phyloP scores from a whole-genome alignment of 495 filamentous ascomycete species.

The Neurospora sp. region DNA sequence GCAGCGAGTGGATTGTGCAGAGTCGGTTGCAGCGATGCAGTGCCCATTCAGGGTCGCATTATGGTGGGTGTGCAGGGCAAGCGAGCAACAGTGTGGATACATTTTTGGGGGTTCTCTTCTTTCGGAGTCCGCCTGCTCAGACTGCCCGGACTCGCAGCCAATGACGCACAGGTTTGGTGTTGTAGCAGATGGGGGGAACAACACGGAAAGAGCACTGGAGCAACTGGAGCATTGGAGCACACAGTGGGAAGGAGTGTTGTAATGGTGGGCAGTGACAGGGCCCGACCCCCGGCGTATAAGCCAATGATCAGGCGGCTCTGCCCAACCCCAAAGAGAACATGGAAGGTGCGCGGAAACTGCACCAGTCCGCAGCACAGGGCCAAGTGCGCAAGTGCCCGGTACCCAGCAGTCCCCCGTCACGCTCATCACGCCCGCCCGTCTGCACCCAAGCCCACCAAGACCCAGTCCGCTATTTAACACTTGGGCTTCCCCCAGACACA shows the following conservation, averaged over 20 bases:
- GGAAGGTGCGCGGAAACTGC: background rate
- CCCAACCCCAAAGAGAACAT: background rate
- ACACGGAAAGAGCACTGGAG: background rate
- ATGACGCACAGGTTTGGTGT: background rate
- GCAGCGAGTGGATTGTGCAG: background rate
- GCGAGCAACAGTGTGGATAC: background rate
- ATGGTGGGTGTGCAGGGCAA: background rate
- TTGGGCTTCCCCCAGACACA: slow-evolving; percentile 21
- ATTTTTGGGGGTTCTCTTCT: background rate
- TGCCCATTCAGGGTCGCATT: background rate
- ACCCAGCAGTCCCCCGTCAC: background rate
- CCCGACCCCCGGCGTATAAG: background rate
- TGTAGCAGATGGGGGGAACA: background rate
- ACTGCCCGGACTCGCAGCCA: background rate
- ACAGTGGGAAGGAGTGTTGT: background rate
- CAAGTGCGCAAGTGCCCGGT: background rate
- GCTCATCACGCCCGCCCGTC: background rate
- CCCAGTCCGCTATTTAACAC: slow-evolving; percentile 24
- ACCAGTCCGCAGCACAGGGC: background rate
- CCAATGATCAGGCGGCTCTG: background rate
- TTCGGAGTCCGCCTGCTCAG: background rate
- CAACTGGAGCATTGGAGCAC: background rate
- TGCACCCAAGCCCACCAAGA: background rate
- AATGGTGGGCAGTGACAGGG: background rate
- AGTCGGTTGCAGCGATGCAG: background rate